These are phyloP conservation scores for Trypanosomatidae sp. DNA, from an alignment of 208 protist species.

Conservation along the genomic window DNA sequence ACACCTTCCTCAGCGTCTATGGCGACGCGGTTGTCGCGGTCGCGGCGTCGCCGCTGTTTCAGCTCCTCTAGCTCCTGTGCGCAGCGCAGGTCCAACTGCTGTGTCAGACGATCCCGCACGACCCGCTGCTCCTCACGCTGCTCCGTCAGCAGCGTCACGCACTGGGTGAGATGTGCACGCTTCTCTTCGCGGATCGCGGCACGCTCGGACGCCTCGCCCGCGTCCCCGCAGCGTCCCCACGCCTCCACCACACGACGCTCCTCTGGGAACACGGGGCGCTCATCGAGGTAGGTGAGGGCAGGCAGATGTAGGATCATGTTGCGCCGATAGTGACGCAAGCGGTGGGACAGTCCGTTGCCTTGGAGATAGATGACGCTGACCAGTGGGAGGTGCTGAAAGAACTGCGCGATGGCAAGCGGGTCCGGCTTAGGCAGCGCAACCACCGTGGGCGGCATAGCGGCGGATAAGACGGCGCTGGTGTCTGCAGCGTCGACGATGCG, in stretches of 20 bases:
- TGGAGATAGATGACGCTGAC: constrained; percentile 93
- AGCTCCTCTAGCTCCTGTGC: constrained; percentile 57
- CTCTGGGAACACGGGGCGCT: constrained; percentile 86
- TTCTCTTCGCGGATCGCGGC: constrained; percentile 83
- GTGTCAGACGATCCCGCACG: constrained; percentile 69
- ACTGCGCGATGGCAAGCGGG: constrained; percentile 49
- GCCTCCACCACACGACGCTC: constrained; percentile 82
- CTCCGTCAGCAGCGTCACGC: constrained; percentile 67
- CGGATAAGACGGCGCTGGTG: neutral
- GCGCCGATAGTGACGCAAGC: constrained; percentile 84
- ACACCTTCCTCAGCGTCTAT: constrained; percentile 34
- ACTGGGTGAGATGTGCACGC: constrained; percentile 74
- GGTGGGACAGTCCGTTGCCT: constrained; percentile 68
- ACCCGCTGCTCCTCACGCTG: constrained; percentile 72
- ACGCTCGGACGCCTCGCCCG: constrained; percentile 65
- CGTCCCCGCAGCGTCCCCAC: constrained; percentile 77
- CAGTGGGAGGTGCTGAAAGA: constrained; percentile 75
- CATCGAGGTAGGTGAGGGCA: constrained; percentile 85
- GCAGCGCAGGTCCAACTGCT: constrained; percentile 58
- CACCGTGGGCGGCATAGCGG: neutral
- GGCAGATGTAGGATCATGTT: constrained; percentile 85
- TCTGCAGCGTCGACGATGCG: constrained; percentile 35
- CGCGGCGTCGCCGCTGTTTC: constrained; percentile 40
- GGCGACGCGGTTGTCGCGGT: constrained; percentile 31
- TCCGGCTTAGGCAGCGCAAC: constrained; percentile 15